phyloP scores from a whole-genome alignment of 2,329 filamentous ascomycete species.

The Microcera coccophila region DNA sequence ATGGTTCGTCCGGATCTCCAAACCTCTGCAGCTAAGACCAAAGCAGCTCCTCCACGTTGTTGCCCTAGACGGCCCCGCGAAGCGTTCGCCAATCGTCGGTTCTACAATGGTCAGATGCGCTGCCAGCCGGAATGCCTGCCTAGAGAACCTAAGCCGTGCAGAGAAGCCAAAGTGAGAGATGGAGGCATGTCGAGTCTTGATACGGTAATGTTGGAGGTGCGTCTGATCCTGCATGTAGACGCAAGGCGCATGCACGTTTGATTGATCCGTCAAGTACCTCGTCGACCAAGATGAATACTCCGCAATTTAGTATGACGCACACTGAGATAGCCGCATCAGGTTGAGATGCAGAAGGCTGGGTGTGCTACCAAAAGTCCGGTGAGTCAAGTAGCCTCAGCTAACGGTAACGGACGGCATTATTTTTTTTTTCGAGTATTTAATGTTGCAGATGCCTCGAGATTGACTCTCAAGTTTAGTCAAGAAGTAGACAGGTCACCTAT shows the following conservation, averaged over 20 bases:
- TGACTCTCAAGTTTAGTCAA: too few relatives aligned
- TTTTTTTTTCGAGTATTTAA: too few relatives aligned
- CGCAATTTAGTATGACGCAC: too few relatives aligned
- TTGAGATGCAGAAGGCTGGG: too few relatives aligned
- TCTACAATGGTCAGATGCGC: constrained; percentile 20
- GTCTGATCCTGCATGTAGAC: neutral
- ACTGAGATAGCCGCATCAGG: too few relatives aligned
- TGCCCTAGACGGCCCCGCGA: constrained; percentile 12
- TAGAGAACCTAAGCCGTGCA: neutral
- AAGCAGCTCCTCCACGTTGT: neutral
- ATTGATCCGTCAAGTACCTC: neutral
- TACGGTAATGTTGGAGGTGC: neutral
- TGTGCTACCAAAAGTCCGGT: too few relatives aligned
- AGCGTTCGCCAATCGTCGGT: constrained; percentile 18
- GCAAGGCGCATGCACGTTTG: neutral
- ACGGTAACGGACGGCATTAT: too few relatives aligned
- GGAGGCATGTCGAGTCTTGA: neutral
- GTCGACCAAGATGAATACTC: neutral
- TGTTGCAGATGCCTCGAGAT: too few relatives aligned
- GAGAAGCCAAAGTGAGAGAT: neutral
- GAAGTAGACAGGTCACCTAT: too few relatives aligned
- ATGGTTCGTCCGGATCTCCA: too few relatives aligned
- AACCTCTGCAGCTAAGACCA: neutral
- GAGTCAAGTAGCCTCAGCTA: too few relatives aligned
- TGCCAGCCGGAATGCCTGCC: constrained; percentile 9